Evolutionary conservation across 768 basidiomycete genomes (phyloP), one percentile per base, ranked within the genome.

Genomic region (Suillus subaureus): DNA sequence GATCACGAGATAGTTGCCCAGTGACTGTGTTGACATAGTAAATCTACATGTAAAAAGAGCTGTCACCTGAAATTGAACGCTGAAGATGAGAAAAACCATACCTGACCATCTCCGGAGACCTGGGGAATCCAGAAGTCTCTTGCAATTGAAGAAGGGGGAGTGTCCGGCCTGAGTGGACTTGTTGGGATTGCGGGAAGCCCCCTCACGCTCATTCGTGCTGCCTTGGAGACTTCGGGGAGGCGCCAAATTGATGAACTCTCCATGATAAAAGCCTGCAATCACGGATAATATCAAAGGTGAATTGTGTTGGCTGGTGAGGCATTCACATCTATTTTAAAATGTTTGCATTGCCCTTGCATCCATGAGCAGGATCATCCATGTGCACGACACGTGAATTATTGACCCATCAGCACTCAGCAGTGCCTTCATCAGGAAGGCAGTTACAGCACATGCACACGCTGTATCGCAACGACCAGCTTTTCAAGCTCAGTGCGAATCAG

Each of bases 61-160:
- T 47, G 51, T 31, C 26, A n/a, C n/a, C 55, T 61, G 58, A 37
- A 12, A 18, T 37, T 43, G 40, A 31, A 70, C 61, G 37, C 64
- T 39, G 11, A 51, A 12, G 21, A 26, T 28, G 39, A 5, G 47
- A 64, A 66, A 63, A 64, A 65, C 76, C 82, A 69, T 70, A 95
- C 94, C 86, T 93, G 92, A 66, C 94, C 93, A 68, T 91, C 86
- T 16, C 83, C 76, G 2, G 92, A 89, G 58, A 97, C 87, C 71
- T 90, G 87, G 12, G 96, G 96, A 69, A 96, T 89, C 96, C 96
- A 98, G 74, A 90, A 96, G 70, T 96, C 92, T 70, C 83, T 87
- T 52, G 16, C 51, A 18, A 52, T 31, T 21, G 84, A 82, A 60
- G 69, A 82, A 57, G 69, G 52, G 3, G 66, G 58, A 3, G 58